Evolutionary conservation across 352 stramenopile genomes (phyloP).

Genomic region (Globisporangium lucens): DNA sequence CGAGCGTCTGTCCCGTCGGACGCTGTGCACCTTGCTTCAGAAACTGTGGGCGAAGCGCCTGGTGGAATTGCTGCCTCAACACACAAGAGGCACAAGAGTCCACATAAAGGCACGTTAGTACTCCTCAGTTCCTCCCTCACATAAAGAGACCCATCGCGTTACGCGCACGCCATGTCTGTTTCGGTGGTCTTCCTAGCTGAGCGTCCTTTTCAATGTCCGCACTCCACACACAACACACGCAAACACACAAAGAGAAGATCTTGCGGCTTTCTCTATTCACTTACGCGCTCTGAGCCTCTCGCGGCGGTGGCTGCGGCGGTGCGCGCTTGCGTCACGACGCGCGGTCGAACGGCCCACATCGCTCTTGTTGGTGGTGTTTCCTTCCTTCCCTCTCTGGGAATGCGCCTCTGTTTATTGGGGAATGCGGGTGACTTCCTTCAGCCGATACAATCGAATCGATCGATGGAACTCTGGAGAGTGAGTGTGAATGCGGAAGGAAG

Average conservation of each 20-base stretch:
- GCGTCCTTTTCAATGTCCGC: background rate
- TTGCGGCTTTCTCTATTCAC: background rate
- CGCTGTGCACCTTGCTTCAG: constrained; percentile 3
- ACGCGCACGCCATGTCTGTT: background rate
- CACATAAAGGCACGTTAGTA: background rate
- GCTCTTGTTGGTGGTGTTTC: background rate
- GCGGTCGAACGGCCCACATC: constrained; percentile 49
- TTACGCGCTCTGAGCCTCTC: constrained; percentile 11
- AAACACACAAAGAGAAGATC: background rate
- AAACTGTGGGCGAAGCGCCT: constrained; percentile 12
- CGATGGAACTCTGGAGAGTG: background rate
- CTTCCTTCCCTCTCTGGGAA: background rate
- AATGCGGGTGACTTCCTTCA: constrained; percentile 17
- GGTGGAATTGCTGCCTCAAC: constrained; percentile 11
- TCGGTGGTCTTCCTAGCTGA: background rate
- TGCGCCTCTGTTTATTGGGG: background rate
- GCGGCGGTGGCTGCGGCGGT: constrained; percentile 18
- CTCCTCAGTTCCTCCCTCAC: background rate
- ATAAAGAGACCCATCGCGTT: background rate
- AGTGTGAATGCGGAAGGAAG: background rate
- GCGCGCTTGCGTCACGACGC: constrained; percentile 34
- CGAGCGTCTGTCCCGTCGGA: background rate
- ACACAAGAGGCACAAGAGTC: background rate
- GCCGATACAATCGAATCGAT: background rate
- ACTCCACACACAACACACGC: background rate